These are phyloP conservation scores for Amanita muscaria DNA, from an alignment of 768 basidiomycete species.

Conservation along the genomic window DNA sequence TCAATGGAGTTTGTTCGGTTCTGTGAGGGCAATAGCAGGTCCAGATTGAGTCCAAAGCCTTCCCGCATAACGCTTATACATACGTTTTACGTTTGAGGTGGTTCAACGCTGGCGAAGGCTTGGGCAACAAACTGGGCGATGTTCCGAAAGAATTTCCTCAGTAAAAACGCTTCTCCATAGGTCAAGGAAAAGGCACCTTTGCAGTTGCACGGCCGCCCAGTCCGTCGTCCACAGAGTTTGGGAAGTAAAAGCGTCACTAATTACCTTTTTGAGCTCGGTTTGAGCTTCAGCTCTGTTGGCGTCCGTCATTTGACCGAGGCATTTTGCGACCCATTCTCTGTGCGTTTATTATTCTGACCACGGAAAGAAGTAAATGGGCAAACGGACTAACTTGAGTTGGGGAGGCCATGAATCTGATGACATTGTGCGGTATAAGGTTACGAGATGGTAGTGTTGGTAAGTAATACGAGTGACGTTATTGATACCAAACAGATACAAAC, in stretches of 20 bases:
- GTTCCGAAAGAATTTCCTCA: constrained; percentile 14
- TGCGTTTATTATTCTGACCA: constrained; percentile 12
- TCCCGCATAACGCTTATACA: constrained; percentile 12
- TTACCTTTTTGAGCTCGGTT: constrained; percentile 92
- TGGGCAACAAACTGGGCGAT: constrained; percentile 44
- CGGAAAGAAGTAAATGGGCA: background rate
- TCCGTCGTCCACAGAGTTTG: constrained; percentile 89
- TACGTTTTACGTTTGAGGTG: constrained; percentile 68
- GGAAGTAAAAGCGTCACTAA: constrained; percentile 82
- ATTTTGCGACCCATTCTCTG: constrained; percentile 94
- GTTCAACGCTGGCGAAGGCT: constrained; percentile 42
- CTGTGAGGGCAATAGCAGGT: constrained; percentile 19
- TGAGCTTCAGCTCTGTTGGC: constrained; percentile 82
- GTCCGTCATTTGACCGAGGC: constrained; percentile 86
- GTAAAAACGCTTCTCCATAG: constrained; percentile 10
- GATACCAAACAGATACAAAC: constrained; percentile 1
- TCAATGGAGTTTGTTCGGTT: constrained; percentile 29
- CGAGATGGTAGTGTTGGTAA: background rate
- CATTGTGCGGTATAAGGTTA: constrained; percentile 29
- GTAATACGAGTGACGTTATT: too few species aligned
- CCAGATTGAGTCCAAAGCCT: constrained; percentile 1
- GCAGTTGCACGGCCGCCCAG: constrained; percentile 81
- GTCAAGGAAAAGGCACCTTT: constrained; percentile 45
- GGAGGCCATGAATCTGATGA: constrained; percentile 78
- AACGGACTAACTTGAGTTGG: constrained; percentile 57